Evolutionary conservation across 305 asterid species (phyloP).

Genomic region (Solanum hybrid): DNA sequence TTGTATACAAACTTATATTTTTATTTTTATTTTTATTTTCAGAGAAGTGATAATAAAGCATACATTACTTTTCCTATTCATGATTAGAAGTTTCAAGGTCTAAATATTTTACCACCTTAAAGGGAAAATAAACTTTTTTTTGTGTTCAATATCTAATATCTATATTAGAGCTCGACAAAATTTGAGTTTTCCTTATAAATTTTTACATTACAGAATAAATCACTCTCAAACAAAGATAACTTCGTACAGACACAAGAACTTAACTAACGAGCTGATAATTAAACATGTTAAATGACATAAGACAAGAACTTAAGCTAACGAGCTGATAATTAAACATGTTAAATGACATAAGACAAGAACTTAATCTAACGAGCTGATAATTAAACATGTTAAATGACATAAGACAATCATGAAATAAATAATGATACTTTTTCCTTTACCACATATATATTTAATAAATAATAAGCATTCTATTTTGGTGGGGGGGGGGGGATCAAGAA

Average conservation of each 20-base stretch:
- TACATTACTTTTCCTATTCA: background rate
- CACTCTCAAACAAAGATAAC: background rate
- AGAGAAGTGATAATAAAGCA: background rate
- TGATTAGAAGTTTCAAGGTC: background rate
- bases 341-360: background rate
- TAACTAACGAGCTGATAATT: background rate
- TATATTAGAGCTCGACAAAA: background rate
- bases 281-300: background rate
- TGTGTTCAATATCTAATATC: no score
- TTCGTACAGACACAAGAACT: rapidly evolving
- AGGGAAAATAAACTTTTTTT: background rate
- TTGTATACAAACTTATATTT: background rate
- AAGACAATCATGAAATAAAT: background rate
- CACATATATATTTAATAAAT: background rate
- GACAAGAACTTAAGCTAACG: background rate
- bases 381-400: background rate
- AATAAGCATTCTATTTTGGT: background rate
- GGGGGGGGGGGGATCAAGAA: background rate
- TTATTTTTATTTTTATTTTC: background rate
- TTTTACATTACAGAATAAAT: no score
- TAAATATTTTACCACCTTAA: background rate
- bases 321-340: background rate
- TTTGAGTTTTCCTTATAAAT: no score
- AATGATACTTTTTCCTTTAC: background rate
- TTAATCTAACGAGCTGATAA: background rate